Conservation (phyloP, 1,284 basidiomycete genomes). For the Ustilago sp. region DNA sequence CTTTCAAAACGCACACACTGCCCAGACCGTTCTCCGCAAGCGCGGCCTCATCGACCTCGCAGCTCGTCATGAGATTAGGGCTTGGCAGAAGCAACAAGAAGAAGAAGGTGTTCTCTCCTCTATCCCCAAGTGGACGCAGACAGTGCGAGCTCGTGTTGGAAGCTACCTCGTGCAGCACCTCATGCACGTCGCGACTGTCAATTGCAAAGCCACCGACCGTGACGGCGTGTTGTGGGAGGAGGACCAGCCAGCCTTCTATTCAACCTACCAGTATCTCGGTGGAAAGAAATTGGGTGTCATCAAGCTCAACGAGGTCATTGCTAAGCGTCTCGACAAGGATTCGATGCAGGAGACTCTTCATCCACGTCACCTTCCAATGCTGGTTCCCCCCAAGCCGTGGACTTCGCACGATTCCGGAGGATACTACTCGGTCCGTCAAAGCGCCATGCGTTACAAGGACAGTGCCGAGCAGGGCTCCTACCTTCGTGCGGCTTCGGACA, state of each 20-base stretch:
- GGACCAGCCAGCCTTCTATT: slow-evolving; percentile 89
- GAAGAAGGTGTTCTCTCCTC: slow-evolving; percentile 73
- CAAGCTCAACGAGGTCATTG: slow-evolving; percentile 84
- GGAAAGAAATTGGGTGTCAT: slow-evolving; percentile 93
- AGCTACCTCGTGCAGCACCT: slow-evolving; percentile 84
- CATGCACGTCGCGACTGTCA: slow-evolving; percentile 86
- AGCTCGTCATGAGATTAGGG: slow-evolving; percentile 57
- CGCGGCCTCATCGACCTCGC: slow-evolving; percentile 56
- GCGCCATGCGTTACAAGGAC: slow-evolving; percentile 89
- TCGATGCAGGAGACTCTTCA: slow-evolving; percentile 82
- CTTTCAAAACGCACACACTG: slow-evolving; percentile 55
- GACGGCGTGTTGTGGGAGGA: slow-evolving; percentile 72
- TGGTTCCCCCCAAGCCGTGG: slow-evolving; percentile 92
- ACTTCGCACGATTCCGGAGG: slow-evolving; percentile 82
- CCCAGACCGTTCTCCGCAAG: slow-evolving; percentile 47
- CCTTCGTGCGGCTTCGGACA: slow-evolving; percentile 80
- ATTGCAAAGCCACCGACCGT: slow-evolving; percentile 71
- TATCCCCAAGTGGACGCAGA: slow-evolving; percentile 80
- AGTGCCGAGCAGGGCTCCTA: slow-evolving; percentile 86
- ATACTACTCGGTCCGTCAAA: slow-evolving; percentile 74
- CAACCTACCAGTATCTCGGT: slow-evolving; percentile 91
- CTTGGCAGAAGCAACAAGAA: slow-evolving; percentile 73
- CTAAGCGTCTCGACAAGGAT: slow-evolving; percentile 83
- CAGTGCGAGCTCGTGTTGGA: slow-evolving; percentile 80
- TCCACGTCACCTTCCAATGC: slow-evolving; percentile 95